phyloP scores from a whole-genome alignment of 202 grass and related monocot species.

The Carex sylvatica region DNA sequence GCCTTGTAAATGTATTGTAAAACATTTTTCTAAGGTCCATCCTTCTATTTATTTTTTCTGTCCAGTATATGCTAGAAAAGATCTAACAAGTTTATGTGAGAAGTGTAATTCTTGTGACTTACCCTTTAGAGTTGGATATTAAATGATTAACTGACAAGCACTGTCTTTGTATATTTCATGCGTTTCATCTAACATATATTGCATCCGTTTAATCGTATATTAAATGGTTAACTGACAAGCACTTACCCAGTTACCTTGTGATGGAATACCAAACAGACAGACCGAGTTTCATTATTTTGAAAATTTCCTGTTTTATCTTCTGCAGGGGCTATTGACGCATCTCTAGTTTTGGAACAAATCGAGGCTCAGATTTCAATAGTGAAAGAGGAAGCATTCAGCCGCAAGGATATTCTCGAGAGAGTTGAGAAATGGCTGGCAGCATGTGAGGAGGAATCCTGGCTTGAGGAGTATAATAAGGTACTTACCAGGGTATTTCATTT shows the following conservation, averaged over 20 bases:
- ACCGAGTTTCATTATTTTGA: background rate
- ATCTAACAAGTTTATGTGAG: background rate
- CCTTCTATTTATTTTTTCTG: background rate
- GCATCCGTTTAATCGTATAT: too few species aligned
- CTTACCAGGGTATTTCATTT: background rate
- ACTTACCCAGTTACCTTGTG: too few species aligned
- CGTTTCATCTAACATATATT: too few species aligned
- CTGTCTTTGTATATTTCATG: background rate
- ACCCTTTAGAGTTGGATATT: background rate
- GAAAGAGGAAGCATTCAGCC: conserved; percentile 92
- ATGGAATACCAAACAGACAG: background rate
- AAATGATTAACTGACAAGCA: background rate
- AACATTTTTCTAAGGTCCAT: background rate
- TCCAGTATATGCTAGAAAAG: background rate
- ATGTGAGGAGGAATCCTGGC: conserved; percentile 88
- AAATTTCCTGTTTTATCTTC: background rate
- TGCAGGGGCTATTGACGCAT: conserved; percentile 75
- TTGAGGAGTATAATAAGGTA: conserved; percentile 98
- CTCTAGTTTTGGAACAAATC: conserved; percentile 75
- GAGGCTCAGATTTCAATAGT: conserved; percentile 72
- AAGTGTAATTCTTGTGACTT: background rate
- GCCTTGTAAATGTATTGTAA: background rate
- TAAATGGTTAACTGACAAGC: too few species aligned
- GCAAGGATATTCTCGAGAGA: conserved; percentile 94
- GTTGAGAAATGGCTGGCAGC: conserved; percentile 84